Percentiles rank a stretch among this genome's conserved stretches.
Evolutionary conservation across 1,284 basidiomycete species (phyloP).

Genomic region (Leccinum subrobustum): DNA sequence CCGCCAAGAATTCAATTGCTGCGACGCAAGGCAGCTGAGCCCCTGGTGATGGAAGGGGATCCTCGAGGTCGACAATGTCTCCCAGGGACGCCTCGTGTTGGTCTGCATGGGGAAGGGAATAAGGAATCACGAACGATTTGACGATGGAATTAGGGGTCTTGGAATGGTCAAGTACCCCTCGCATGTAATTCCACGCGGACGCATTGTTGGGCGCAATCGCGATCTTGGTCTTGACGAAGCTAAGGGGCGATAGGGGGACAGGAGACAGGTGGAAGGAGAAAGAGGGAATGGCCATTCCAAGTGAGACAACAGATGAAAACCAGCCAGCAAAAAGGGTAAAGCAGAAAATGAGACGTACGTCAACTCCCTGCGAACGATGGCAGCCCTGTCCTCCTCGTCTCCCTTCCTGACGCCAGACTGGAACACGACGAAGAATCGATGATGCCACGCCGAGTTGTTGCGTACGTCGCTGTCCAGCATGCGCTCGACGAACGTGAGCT

Average conservation of each 20-base stretch:
- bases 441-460: conserved; percentile 99
- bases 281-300: conserved; percentile 7
- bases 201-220: conserved; percentile 88
- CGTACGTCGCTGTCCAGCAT: conserved; percentile 80
- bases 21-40: conserved; percentile 73
- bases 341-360: conserved; percentile 46
- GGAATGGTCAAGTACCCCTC: conserved; percentile 68
- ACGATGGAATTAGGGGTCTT: conserved; percentile 57
- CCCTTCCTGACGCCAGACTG: conserved; percentile 58
- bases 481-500: conserved; percentile 75
- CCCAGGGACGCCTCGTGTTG: conserved; percentile 27
- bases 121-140: conserved; percentile 62
- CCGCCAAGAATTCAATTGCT: conserved; percentile 87
- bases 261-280: background rate
- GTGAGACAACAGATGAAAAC: background rate
- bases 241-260: conserved; percentile 17
- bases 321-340: background rate
- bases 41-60: conserved; percentile 62
- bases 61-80: conserved; percentile 69
- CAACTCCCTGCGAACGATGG: conserved; percentile 64
- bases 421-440: conserved; percentile 93
- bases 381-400: conserved; percentile 53
- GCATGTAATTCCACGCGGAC: conserved; percentile 93
- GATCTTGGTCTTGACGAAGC: conserved; percentile 73
- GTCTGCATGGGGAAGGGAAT: conserved; percentile 43